Base-by-base conservation (phyloP, 768 basidiomycete species). In the Pleurotus giganteus region DNA sequence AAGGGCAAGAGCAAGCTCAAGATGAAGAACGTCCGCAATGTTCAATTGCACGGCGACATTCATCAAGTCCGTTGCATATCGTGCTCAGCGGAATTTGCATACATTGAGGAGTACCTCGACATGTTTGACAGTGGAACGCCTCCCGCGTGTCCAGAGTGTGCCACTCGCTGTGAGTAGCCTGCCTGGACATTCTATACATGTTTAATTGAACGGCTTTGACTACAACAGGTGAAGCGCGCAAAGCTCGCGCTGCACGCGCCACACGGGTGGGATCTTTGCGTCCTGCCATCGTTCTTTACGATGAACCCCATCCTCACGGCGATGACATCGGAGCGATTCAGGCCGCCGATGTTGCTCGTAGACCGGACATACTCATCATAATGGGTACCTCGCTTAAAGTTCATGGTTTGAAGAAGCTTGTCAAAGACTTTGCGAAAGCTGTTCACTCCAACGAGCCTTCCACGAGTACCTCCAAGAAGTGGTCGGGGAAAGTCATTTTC, bases 321-420 rank as follows among this genome's bases (percentile, higher is more conserved):
- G 94, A 98, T 59, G 90, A 94, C 41, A 98, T 99, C 61, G 94
- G 91, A 32, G 66, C 71, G 39, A 87, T 97, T 1, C 89, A 94
- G 60, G 74, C 82, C 3, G 73, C 80, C 13, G 96, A 99, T 66
- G 67, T 97, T 4, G 69, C 74, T 13, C 84, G 85, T 50, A 87
- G 83, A 64, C 96, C 97, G 2, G 96, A 98, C 67, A 79, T 97
- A 75, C 75, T 99, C 37, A 86, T 99, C 62, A 89, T 99, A 62
- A 95, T 98, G 91, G 96, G 96, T 21, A 99, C 97, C 13, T 94
- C 91, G 15, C 78, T 99, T 55, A 96, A 96, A 69, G 97, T 98
- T 8, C 94, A 97, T 60, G 96, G 95, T 12, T 74, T 98, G 53
- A 94, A 92, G 73, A 89, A 86, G 64, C 81, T 98, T 27, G 94